phyloP scores from a whole-genome alignment of 768 basidiomycete species.

The Megacollybia marginata region DNA sequence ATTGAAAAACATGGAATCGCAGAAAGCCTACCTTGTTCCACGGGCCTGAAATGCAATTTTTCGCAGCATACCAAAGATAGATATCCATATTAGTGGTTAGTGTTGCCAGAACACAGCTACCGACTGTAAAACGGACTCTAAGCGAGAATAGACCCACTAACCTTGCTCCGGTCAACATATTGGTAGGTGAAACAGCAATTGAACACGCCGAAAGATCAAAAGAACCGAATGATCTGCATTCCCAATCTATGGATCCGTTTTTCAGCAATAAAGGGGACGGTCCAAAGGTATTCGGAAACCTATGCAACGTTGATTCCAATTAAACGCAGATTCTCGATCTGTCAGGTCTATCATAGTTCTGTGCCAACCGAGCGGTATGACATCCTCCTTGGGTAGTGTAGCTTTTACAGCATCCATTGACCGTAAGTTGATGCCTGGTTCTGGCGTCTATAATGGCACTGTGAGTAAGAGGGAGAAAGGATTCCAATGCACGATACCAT shows the following conservation, averaged over 20 bases:
- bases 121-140: not conserved
- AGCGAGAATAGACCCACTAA: conserved; percentile 19
- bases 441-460: not conserved
- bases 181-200: conserved; percentile 62
- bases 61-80: conserved; percentile 56
- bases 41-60: conserved; percentile 66
- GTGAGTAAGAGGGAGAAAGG: not conserved
- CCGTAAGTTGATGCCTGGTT: not conserved
- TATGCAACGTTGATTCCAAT: not conserved
- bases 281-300: not conserved
- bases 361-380: not conserved
- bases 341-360: not conserved
- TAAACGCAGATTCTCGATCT: not conserved
- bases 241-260: not conserved
- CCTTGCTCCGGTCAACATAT: conserved; percentile 54
- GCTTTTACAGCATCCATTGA: not conserved
- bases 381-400: not conserved
- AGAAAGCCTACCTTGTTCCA: conserved; percentile 48
- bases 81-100: conserved; percentile 78
- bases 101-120: conserved; percentile 62
- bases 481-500: not conserved
- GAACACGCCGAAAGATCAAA: conserved; percentile 58
- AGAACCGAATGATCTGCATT: conserved; percentile 40
- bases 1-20: not conserved
- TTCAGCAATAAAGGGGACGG: not conserved